Base-by-base conservation (phyloP, 192 early-diverging fungal species). In the Podila horticola region DNA sequence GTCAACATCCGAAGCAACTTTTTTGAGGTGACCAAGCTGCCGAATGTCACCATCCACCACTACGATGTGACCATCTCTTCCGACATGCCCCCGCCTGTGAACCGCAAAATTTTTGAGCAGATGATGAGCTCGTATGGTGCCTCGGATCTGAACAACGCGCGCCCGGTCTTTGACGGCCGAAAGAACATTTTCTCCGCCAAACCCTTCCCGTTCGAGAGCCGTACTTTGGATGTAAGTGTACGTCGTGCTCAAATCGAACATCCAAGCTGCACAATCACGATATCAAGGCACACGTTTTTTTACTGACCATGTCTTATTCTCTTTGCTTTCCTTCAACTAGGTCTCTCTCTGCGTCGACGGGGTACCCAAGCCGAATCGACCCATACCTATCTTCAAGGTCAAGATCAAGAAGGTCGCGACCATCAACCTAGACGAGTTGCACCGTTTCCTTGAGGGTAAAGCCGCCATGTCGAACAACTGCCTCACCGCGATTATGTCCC, bases 61-160 rank as follows among this genome's bases (percentile, higher is more conserved):
- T 99, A 97, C 84, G 94, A 96, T 83, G 86, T 98, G 13, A 86
- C 86, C 0, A 91, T 98, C 34, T 79, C 79, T 2, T 93, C 95
- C 8, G 91, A 94, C 62, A 93, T 94, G 20, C 94, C 95, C 17
- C 90, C 92, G 5, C 86, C 89, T 4, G 91, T 96, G 41, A 92
- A 93, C 74, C 70, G 93, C 12, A 82, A 89, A 11, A 75, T 96
- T 51, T 95, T 89, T 82, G 86, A 93, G 64, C 64, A 88, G 20
- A 90, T 93, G 84, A 87, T 93, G 62, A 75, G 75, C 10, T 34
- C 79, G 15, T 67, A 88, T 65, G 75, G 86, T 9, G 74, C 85
- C 22, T 45, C 41, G 1, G 88, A 83, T 5, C 87, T 96, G 6
- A 82, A 83, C 10, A 86, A 89, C 29, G 84, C 90, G 28, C 69